A percentile compares a stretch with the other conserved stretches of the same genome.
phyloP scores from a whole-genome alignment of 2,329 filamentous ascomycete species.

The Diaporthe vaccinii region DNA sequence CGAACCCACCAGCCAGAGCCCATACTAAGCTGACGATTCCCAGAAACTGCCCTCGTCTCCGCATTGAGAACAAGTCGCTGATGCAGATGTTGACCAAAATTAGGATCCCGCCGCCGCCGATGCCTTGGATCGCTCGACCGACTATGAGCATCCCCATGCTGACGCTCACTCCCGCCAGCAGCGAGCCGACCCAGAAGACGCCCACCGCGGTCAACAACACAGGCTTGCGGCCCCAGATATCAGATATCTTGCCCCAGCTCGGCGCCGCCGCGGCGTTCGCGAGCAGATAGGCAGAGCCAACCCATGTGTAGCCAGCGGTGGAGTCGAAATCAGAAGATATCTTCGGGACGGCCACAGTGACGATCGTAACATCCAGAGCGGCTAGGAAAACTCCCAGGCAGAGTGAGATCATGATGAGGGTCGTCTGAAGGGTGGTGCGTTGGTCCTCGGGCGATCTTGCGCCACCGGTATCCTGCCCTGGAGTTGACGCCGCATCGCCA shows the following conservation, averaged over 20 bases:
- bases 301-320: constrained; percentile 80
- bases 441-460: constrained; percentile 46
- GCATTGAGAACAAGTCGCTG: constrained; percentile 66
- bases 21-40: constrained; percentile 73
- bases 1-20: constrained; percentile 75
- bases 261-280: constrained; percentile 76
- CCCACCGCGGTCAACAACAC: constrained; percentile 61
- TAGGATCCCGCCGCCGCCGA: constrained; percentile 65
- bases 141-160: constrained; percentile 63
- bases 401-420: constrained; percentile 55
- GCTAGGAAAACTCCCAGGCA: constrained; percentile 58
- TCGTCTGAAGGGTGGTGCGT: constrained; percentile 49
- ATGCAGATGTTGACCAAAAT: constrained; percentile 68
- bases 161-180: constrained; percentile 61
- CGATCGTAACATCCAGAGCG: constrained; percentile 68
- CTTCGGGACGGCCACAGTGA: constrained; percentile 73
- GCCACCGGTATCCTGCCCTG: not conserved
- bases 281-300: constrained; percentile 80
- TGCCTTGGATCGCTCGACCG: constrained; percentile 63
- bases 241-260: constrained; percentile 76
- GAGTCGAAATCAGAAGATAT: constrained; percentile 72
- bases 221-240: constrained; percentile 71
- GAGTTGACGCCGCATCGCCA: not conserved
- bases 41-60: constrained; percentile 47
- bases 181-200: constrained; percentile 66